Evolutionary conservation across 306 rosid genomes (phyloP).

Genomic region (Elaeagnus macrophylla): DNA sequence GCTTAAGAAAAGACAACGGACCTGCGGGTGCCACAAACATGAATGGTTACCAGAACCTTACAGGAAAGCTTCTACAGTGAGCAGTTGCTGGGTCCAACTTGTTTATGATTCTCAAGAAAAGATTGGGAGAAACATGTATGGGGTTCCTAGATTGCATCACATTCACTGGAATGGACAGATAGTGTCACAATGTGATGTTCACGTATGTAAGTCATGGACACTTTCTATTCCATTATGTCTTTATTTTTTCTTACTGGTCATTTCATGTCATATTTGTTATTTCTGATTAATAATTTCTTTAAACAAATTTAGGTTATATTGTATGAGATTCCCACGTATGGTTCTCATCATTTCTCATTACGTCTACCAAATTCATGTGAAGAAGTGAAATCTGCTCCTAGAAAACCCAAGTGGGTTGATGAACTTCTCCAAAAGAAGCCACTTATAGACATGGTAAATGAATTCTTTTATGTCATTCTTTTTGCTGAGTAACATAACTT

Average conservation of each 20-base stretch:
- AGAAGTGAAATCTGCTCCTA: conserved; percentile 35
- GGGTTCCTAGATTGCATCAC: conserved; percentile 73
- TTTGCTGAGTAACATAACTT: conserved; percentile 4
- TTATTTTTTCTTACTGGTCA: not conserved
- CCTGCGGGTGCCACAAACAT: conserved; percentile 30
- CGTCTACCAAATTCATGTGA: conserved; percentile 32
- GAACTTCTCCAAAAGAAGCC: conserved; percentile 52
- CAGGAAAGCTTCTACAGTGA: conserved; percentile 32
- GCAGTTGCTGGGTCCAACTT: conserved; percentile 44
- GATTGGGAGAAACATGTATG: conserved; percentile 24
- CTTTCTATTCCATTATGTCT: conserved; percentile 18
- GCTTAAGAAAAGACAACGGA: conserved; percentile 23
- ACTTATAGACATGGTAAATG: conserved; percentile 56
- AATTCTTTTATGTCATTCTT: conserved; percentile 22
- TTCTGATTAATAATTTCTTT: conserved; percentile 23
- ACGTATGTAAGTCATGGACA: conserved; percentile 87
- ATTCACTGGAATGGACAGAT: conserved; percentile 67
- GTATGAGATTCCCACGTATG: conserved; percentile 64
- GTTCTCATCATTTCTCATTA: conserved; percentile 65
- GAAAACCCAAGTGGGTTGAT: conserved; percentile 71
- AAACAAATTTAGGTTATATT: conserved; percentile 49
- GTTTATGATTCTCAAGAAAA: conserved; percentile 36
- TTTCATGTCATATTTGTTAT: not conserved
- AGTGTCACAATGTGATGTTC: conserved; percentile 60
- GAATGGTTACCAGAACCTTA: conserved; percentile 40